A percentile compares a stretch with the other conserved stretches of the same genome.
These are phyloP conservation scores for Fraxinus velutina DNA, from an alignment of 305 asterid species.

Conservation along the genomic window DNA sequence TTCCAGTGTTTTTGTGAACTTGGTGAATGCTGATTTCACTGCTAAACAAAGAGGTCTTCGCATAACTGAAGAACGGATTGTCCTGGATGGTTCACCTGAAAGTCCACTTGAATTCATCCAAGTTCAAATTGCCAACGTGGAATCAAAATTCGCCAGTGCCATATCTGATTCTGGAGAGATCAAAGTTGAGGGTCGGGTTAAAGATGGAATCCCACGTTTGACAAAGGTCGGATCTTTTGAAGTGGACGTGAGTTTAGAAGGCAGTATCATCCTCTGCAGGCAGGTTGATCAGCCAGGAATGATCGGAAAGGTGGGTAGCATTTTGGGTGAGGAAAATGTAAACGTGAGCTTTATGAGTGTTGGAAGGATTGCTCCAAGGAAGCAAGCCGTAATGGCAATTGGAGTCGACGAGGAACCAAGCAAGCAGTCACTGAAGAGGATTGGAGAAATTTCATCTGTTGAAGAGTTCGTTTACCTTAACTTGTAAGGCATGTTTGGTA, in stretches of 20 bases:
- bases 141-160: constrained; percentile 86
- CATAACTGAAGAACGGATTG: constrained; percentile 58
- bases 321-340: constrained; percentile 76
- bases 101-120: constrained; percentile 72
- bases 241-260: constrained; percentile 90
- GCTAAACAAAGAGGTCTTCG: constrained; percentile 90
- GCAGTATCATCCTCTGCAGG: constrained; percentile 80
- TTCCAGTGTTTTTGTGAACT: constrained; percentile 64
- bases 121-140: constrained; percentile 76
- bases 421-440: constrained; percentile 70
- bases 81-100: constrained; percentile 79
- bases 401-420: constrained; percentile 90
- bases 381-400: constrained; percentile 91
- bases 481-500: neutral
- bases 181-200: constrained; percentile 76
- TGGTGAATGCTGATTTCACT: constrained; percentile 89
- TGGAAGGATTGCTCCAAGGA: constrained; percentile 85
- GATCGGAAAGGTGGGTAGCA: constrained; percentile 85
- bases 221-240: constrained; percentile 83
- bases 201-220: constrained; percentile 82
- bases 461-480: constrained; percentile 79
- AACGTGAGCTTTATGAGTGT: constrained; percentile 93
- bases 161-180: constrained; percentile 76
- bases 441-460: constrained; percentile 75
- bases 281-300: constrained; percentile 98